phyloP scores from a whole-genome alignment of 495 filamentous ascomycete species.

The Pseudevernia furfuracea region DNA sequence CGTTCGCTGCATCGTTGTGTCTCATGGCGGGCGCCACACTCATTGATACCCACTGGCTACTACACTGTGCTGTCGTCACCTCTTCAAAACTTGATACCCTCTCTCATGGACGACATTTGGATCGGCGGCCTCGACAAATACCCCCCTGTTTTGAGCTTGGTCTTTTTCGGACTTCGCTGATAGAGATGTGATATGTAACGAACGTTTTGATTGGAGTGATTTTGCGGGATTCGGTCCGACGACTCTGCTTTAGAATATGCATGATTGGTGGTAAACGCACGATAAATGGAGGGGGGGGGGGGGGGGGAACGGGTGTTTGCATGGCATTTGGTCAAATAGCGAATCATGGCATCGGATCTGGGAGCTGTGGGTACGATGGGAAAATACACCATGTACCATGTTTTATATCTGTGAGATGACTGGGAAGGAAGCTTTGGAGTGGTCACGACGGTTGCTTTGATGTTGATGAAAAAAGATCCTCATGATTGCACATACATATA shows the following conservation, averaged over 20 bases:
- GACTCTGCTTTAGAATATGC: constrained; percentile 2
- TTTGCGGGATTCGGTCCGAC: neutral
- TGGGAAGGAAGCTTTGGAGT: neutral
- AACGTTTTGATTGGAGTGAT: constrained; percentile 14
- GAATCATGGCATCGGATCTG: constrained; percentile 14
- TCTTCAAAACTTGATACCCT: constrained; percentile 11
- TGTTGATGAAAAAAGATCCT: constrained; percentile 12
- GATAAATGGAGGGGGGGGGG: constrained; percentile 5
- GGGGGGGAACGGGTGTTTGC: too few species aligned
- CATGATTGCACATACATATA: constrained; percentile 18
- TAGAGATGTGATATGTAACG: constrained; percentile 25
- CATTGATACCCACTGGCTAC: constrained; percentile 15
- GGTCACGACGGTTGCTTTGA: neutral
- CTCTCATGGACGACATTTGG: constrained; percentile 16
- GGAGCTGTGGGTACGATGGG: constrained; percentile 12
- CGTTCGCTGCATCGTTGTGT: constrained; percentile 20
- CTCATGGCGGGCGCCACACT: constrained; percentile 25
- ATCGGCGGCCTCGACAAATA: constrained; percentile 23
- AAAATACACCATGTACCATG: too few species aligned
- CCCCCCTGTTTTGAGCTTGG: constrained; percentile 24
- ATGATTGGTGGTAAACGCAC: constrained; percentile 7
- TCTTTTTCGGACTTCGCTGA: constrained; percentile 21
- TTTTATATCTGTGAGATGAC: constrained; percentile 11
- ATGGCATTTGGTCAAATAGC: constrained; percentile 13
- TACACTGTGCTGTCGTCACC: constrained; percentile 20